Evolutionary conservation across 176 grass and related monocot genomes (phyloP).

Genomic region (Paspalum notatum): DNA sequence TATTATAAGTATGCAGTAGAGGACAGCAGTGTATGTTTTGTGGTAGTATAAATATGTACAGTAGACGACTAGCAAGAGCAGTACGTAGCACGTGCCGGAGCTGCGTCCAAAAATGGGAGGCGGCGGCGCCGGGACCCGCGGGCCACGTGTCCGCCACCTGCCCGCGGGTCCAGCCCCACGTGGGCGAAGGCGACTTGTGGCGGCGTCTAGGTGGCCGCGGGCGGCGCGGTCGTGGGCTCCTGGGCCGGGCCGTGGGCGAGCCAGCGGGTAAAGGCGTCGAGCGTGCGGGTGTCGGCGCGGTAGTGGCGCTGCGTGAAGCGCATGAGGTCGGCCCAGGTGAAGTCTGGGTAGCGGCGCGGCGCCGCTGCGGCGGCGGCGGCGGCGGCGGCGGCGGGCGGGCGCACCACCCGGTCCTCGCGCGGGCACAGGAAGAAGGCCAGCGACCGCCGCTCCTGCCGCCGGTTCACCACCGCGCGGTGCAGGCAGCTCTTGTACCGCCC

Average conservation of each 20-base stretch:
- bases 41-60: conserved; percentile 11
- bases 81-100: neutral
- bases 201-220: neutral
- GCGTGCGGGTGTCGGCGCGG: conserved; percentile 76
- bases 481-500: conserved; percentile 95
- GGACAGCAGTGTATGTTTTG: too few relatives aligned
- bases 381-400: conserved; percentile 48
- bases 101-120: conserved; percentile 58
- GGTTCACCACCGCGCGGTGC: conserved; percentile 87
- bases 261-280: conserved; percentile 73
- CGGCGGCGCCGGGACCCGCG: conserved; percentile 24
- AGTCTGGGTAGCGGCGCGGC: conserved; percentile 76
- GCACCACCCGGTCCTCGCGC: conserved; percentile 74
- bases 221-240: neutral
- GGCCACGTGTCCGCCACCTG: conserved; percentile 38
- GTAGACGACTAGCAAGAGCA: neutral
- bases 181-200: conserved; percentile 29
- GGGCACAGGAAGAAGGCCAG: conserved; percentile 96
- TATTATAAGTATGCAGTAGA: too few relatives aligned
- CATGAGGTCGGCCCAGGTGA: conserved; percentile 88
- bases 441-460: conserved; percentile 62
- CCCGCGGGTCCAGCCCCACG: neutral
- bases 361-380: neutral
- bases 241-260: conserved; percentile 30
- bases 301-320: conserved; percentile 89